Base-by-base conservation (phyloP, 2,329 filamentous ascomycete genomes). In the Colletotrichum salicis region DNA sequence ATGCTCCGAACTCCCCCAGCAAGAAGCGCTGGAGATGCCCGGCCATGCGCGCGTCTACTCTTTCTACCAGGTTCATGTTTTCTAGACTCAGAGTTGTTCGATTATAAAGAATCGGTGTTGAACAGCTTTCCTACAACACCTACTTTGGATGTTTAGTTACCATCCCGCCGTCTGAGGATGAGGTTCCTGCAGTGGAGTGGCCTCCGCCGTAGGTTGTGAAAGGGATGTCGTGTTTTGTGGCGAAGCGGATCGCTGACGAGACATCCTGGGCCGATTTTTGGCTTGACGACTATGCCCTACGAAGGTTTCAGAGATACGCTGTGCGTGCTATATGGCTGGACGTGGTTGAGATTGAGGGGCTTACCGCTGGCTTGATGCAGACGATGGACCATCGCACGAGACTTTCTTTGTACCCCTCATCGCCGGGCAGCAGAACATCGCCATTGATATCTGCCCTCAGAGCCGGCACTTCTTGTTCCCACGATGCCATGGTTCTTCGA, bases 301-400 rank as follows among this genome's bases (percentile, higher is more conserved):
- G 19, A 11, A n/a, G 0, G 7, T 4, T 8, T 45, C 3, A 45
- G 41, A n/a, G 41, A 3, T 45, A 1, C 1, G 3, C 7, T n/a
- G 1, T n/a, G 85, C 79, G 72, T 87, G 84, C 13, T 81, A 76
- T 3, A 3, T 29, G 1, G 78, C 73, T 0, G 80, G 82, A 10
- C 76, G 80, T 1, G 86, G 85, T 52, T 82, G 2, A 2, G 22
- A 13, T 52, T 10, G 22, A 52, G 24, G n/a, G 24, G 12, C 51
- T 51, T 59, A 77, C 75, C 22, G 82, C 82, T 22, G 78, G 80
- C 61, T 83, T 82, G 57, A 81, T 71, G 67, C 80, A 81, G 2
- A 80, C 80, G 27, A 77, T 67, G 57, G 81, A 83, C 82, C 82
- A 84, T 71, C 82, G 76, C 33, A 78, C 67, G 6, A 84, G 76